phyloP scores from a whole-genome alignment of 805 yeast genomes.

The Priceomyces carsonii region DNA sequence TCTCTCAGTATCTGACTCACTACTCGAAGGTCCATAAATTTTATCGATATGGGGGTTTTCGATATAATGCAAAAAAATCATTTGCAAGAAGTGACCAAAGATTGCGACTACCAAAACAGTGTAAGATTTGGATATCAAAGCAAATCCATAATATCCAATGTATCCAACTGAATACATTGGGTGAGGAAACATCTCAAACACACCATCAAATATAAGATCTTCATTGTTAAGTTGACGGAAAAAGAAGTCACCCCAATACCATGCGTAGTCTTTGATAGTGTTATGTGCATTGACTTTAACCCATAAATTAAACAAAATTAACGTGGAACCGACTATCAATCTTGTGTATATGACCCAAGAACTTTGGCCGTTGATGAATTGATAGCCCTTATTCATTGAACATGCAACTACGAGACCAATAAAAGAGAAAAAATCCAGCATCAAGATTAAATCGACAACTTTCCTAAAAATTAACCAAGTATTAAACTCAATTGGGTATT shows the following conservation, averaged over 20 bases:
- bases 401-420: slow-evolving; percentile 60
- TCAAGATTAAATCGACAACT: slow-evolving; percentile 75
- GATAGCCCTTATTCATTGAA: slow-evolving; percentile 38
- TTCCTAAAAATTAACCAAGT: slow-evolving; percentile 82
- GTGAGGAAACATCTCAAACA: slow-evolving; percentile 86
- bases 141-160: slow-evolving; percentile 83
- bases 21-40: slow-evolving; percentile 59
- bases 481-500: slow-evolving; percentile 70
- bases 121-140: slow-evolving; percentile 73
- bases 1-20: slow-evolving; percentile 35
- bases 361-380: slow-evolving; percentile 41
- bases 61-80: slow-evolving; percentile 68
- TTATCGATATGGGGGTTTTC: slow-evolving; percentile 88
- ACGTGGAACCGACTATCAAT: slow-evolving; percentile 55
- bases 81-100: slow-evolving; percentile 75
- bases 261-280: slow-evolving; percentile 85
- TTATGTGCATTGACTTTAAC: slow-evolving; percentile 86
- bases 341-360: slow-evolving; percentile 48
- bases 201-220: slow-evolving; percentile 82
- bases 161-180: slow-evolving; percentile 93
- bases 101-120: slow-evolving; percentile 68
- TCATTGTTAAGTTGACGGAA: slow-evolving; percentile 64
- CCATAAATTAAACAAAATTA: slow-evolving; percentile 77
- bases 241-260: slow-evolving; percentile 96
- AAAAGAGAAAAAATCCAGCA: slow-evolving; percentile 82